Base-by-base conservation (phyloP, 306 rosid genomes). In the Senna tora region DNA sequence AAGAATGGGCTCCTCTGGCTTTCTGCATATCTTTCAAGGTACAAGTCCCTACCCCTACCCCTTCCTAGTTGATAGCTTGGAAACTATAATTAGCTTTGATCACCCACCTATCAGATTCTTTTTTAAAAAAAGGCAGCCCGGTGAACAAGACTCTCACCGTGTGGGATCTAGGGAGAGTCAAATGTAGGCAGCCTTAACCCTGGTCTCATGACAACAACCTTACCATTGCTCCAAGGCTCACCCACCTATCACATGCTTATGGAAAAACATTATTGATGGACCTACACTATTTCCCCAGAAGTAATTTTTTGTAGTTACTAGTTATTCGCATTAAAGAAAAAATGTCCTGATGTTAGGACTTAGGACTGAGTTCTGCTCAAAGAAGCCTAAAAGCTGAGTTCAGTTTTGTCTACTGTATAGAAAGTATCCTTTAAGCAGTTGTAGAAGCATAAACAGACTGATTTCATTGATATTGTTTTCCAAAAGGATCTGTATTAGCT, bases 11-110 rank as follows among this genome's bases (percentile, higher is more conserved):
- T 60, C 96, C 97, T 41, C 58, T 5, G 47, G 95, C 97, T 45
- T 94, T 86, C 67, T 89, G 97, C 82, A 68, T 91, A 79, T 94
- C 97, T 49, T 94, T 94, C 86, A 94, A 91, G 96, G 99, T 89
- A 84, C 21, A 47, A 47, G 14, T 2, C 10, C 63, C 39, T 14
- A 17, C 38, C 7, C 65, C 42, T 13, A 8, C 4, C 45, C 30
- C 30, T 25, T 1, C 30, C 30, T 3, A 2, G 45, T 57, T 15
- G 12, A 6, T 57, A 14, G 4, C 41, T 30, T 32, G 36, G 21
- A 28, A 1, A 10, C 46, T 41, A 41, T 43, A 43, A 13, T 43
- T 43, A 43, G 49, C 46, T 33, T 59, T 59, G 43, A 59, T 58
- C 42, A 36, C 14, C 45, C 45, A 7, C 46, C 65, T 59, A 1